A percentile compares a stretch with the other conserved stretches of the same genome.
These are phyloP conservation scores for Phalaenopsis aphrodite DNA, from an alignment of 106 monocot species.

Conservation along the genomic window DNA sequence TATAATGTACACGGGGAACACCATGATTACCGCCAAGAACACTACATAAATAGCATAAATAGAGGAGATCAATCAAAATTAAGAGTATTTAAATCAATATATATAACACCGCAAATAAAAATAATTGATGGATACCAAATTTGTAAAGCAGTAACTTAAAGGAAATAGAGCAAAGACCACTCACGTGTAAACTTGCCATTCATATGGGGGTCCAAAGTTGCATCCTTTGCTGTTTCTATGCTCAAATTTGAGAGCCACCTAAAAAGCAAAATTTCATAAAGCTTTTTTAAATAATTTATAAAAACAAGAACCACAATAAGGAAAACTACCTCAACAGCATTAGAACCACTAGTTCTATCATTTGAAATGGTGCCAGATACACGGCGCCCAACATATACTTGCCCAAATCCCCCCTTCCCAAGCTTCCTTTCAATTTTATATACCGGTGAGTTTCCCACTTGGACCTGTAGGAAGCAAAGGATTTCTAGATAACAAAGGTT, in stretches of 20 bases:
- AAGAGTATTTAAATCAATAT: no score
- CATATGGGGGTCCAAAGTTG: slow-evolving; percentile 71
- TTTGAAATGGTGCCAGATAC: slow-evolving; percentile 28
- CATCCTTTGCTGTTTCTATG: slow-evolving; percentile 84
- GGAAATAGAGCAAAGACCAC: slow-evolving; percentile 3
- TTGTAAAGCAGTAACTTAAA: no score
- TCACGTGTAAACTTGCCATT: slow-evolving; percentile 89
- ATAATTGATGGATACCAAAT: no score
- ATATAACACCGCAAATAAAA: no score
- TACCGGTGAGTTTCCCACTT: slow-evolving; percentile 41
- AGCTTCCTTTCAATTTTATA: slow-evolving; percentile 65
- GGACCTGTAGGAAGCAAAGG: slow-evolving; percentile 35
- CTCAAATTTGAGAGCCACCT: slow-evolving; percentile 84
- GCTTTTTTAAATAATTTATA: no score
- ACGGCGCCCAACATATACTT: slow-evolving; percentile 64
- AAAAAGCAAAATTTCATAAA: not conserved
- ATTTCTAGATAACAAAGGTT: not conserved
- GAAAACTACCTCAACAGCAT: slow-evolving; percentile 50
- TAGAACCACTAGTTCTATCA: slow-evolving; percentile 33
- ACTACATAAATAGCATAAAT: slow-evolving; percentile 24
- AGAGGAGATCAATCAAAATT: not conserved
- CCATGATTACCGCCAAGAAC: slow-evolving; percentile 87
- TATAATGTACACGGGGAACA: slow-evolving; percentile 81
- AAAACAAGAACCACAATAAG: not conserved
- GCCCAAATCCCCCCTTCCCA: slow-evolving; percentile 75